phyloP scores from a whole-genome alignment of 192 early-diverging fungal genomes.

The Coemansia sp. region DNA sequence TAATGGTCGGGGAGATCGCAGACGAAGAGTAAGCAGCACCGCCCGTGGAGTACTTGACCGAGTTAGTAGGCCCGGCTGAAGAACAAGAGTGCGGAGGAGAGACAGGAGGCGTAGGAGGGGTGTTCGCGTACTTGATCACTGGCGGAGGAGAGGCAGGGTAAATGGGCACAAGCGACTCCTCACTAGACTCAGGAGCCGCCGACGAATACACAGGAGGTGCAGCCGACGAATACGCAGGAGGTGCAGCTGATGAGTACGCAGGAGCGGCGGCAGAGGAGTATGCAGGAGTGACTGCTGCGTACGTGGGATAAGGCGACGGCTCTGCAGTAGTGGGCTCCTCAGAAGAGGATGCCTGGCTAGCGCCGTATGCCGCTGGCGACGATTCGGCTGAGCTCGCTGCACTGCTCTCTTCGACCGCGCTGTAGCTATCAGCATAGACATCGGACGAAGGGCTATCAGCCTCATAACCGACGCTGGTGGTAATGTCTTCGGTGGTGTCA shows the following conservation, averaged over 20 bases:
- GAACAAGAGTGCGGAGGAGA: neutral
- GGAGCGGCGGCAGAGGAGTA: neutral
- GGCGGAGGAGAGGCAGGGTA: neutral
- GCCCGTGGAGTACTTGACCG: neutral
- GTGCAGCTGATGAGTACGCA: no score
- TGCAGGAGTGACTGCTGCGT: neutral
- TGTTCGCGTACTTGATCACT: neutral
- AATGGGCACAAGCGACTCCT: neutral
- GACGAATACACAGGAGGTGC: neutral
- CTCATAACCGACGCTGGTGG: constrained; percentile 6
- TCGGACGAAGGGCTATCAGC: neutral
- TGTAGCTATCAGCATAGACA: neutral
- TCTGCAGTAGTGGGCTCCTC: constrained; percentile 8
- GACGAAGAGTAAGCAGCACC: neutral
- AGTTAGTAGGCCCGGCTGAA: neutral
- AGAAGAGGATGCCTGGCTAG: neutral
- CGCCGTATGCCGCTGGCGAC: neutral
- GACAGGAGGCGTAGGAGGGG: neutral
- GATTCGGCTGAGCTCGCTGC: neutral
- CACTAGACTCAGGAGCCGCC: neutral
- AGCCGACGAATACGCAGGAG: no score
- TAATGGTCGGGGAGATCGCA: neutral
- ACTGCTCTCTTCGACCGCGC: neutral
- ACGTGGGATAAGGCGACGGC: neutral
- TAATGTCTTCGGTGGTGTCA: constrained; percentile 6